Conservation (phyloP, 176 grass and related monocot species). For the Avena insularis region DNA sequence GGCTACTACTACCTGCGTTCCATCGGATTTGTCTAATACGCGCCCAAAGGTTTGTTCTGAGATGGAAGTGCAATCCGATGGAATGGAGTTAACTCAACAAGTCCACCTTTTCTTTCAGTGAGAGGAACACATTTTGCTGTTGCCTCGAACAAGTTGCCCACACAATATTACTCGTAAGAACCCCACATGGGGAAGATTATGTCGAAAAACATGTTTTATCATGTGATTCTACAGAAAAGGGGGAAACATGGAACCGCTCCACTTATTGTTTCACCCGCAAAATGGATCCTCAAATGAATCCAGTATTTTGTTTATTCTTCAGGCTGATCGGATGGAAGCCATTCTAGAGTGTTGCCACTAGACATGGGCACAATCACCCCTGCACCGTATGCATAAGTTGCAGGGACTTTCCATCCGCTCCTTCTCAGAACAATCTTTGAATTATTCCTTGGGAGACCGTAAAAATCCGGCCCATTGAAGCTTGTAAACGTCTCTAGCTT, state of each 20-base stretch:
- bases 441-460: slow-evolving; percentile 85
- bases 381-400: slow-evolving; percentile 56
- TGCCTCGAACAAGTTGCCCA: not conserved
- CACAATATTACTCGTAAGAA: not conserved
- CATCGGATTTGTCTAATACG: too few relatives aligned
- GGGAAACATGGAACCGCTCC: not conserved
- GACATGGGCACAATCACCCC: slow-evolving; percentile 90
- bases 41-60: too few relatives aligned
- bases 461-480: slow-evolving; percentile 97
- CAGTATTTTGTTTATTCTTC: slow-evolving; percentile 24
- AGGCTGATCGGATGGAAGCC: slow-evolving; percentile 58
- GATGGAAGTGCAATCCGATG: not conserved
- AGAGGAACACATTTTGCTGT: not conserved
- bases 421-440: slow-evolving; percentile 72
- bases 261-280: not conserved
- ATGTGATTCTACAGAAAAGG: not conserved
- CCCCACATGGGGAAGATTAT: not conserved
- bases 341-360: slow-evolving; percentile 71
- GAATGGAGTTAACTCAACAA: not conserved
- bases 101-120: not conserved
- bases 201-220: not conserved
- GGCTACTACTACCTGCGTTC: too few relatives aligned
- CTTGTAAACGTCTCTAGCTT: slow-evolving; percentile 93
- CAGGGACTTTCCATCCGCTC: slow-evolving; percentile 76
- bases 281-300: not conserved